Conservation (phyloP, 176 grass and related monocot species). For the Carex myosuroides region DNA sequence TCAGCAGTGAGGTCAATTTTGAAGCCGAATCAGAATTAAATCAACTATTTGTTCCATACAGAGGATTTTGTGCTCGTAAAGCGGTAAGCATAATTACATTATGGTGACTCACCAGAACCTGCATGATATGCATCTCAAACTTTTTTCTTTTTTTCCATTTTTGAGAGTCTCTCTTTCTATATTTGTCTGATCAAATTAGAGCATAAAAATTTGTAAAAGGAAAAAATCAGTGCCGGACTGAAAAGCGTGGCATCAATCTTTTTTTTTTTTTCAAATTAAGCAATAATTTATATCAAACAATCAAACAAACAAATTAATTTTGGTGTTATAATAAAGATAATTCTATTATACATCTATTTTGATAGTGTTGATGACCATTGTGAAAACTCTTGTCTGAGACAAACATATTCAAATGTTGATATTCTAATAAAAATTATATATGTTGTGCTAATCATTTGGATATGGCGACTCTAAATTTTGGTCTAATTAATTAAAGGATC, state of each 20-base stretch:
- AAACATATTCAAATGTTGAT: neutral
- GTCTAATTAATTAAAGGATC: neutral
- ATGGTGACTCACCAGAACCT: neutral
- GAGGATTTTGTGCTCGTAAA: constrained; percentile 88
- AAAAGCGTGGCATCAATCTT: neutral
- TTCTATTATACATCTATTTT: neutral
- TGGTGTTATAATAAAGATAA: neutral
- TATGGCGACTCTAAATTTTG: neutral
- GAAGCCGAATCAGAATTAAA: constrained; percentile 47
- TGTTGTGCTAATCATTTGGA: neutral
- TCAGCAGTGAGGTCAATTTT: constrained; percentile 26
- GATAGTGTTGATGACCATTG: neutral
- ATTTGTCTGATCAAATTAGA: neutral
- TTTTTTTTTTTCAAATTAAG: neutral
- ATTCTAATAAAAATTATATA: neutral
- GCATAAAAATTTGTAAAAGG: neutral
- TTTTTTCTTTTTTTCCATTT: neutral
- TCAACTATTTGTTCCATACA: constrained; percentile 56
- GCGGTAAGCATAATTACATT: constrained; percentile 35
- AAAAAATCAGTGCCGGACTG: neutral
- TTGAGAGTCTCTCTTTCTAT: neutral
- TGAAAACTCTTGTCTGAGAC: neutral
- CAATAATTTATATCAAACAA: neutral
- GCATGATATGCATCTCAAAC: neutral
- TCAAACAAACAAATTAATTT: neutral